A percentile compares a stretch with the other conserved stretches of the same genome.
phyloP scores from a whole-genome alignment of 176 grass and related monocot genomes.

The Paspalum vaginatum region DNA sequence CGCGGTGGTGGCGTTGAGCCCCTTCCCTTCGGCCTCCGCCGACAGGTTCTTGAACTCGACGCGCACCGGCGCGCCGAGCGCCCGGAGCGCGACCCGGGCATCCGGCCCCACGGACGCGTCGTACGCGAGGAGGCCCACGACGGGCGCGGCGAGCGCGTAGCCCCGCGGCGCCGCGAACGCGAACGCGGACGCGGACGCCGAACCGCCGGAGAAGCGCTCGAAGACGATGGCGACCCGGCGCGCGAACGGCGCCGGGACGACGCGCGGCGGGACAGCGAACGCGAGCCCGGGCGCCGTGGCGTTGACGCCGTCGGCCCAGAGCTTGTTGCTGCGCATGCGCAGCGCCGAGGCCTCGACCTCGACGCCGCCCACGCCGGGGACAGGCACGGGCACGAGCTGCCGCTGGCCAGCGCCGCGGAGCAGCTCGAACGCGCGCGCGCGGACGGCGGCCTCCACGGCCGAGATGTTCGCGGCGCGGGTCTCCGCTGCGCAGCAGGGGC shows the following conservation, averaged over 20 bases:
- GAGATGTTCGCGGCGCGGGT: constrained; percentile 7
- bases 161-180: constrained; percentile 37
- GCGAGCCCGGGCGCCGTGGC: background rate
- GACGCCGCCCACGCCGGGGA: background rate
- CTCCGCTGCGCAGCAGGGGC: background rate
- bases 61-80: constrained; percentile 38
- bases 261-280: constrained; percentile 46
- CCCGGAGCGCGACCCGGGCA: constrained; percentile 33
- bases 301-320: constrained; percentile 47
- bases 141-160: constrained; percentile 43
- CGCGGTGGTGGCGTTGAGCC: constrained; percentile 38
- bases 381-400: constrained; percentile 30
- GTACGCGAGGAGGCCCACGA: constrained; percentile 47
- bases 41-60: constrained; percentile 44
- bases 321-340: constrained; percentile 50
- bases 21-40: background rate
- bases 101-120: constrained; percentile 38
- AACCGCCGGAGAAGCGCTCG: constrained; percentile 1
- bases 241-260: constrained; percentile 45
- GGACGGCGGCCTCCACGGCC: constrained; percentile 42
- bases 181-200: background rate
- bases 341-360: constrained; percentile 46
- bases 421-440: constrained; percentile 51
- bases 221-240: constrained; percentile 57
- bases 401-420: constrained; percentile 35